Evolutionary conservation across 2,329 filamentous ascomycete genomes (phyloP).

Genomic region (Colletotrichum lentis): DNA sequence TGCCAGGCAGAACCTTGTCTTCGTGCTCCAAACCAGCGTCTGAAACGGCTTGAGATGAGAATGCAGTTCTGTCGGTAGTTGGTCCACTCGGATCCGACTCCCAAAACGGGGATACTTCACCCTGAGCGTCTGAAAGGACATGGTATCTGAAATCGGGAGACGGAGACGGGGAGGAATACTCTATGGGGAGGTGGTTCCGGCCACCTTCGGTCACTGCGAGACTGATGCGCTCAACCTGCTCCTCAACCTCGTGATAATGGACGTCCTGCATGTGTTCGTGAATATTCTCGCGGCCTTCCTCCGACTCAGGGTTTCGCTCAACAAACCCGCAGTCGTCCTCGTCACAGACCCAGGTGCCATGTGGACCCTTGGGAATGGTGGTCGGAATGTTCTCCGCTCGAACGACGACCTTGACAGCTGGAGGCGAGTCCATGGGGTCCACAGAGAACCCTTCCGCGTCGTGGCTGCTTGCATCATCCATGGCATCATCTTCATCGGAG

Average conservation of each 20-base stretch:
- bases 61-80: not conserved
- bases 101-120: constrained; percentile 33
- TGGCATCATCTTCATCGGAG: constrained; percentile 46
- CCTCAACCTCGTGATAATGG: constrained; percentile 53
- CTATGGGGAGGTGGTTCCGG: constrained; percentile 63
- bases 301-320: constrained; percentile 68
- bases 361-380: constrained; percentile 60
- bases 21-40: constrained; percentile 9
- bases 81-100: constrained; percentile 32
- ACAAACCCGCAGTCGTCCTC: constrained; percentile 70
- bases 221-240: constrained; percentile 59
- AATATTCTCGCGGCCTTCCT: constrained; percentile 64
- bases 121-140: constrained; percentile 23
- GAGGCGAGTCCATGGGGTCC: constrained; percentile 31
- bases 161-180: constrained; percentile 57
- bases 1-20: constrained; percentile 1
- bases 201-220: constrained; percentile 66
- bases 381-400: constrained; percentile 60
- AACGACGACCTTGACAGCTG: constrained; percentile 55
- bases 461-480: constrained; percentile 44
- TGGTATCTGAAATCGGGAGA: constrained; percentile 46
- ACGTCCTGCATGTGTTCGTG: constrained; percentile 66
- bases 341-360: constrained; percentile 72
- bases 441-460: constrained; percentile 41
- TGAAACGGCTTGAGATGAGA: constrained; percentile 22